These are phyloP conservation scores for Sordariomycetes sp. DNA, from an alignment of 2,329 filamentous ascomycete species.

Conservation along the genomic window DNA sequence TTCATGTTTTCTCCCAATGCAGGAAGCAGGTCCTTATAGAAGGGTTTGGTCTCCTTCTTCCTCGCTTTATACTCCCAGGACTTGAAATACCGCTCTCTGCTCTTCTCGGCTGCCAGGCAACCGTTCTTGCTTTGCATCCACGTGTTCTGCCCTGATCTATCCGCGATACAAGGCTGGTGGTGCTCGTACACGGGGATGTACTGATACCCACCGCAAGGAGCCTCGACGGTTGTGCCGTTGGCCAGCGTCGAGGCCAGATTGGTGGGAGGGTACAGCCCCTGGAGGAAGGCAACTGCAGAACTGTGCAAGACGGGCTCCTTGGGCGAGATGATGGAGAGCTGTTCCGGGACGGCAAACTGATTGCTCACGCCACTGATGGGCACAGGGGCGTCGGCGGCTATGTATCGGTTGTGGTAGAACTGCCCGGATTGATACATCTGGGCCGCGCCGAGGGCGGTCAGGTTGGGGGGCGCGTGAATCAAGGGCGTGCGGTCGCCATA, in stretches of 20 bases:
- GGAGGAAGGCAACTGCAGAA: conserved; percentile 72
- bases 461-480: conserved; percentile 55
- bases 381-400: conserved; percentile 47
- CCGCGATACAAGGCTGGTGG: conserved; percentile 40
- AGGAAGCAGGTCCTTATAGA: conserved; percentile 44
- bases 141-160: conserved; percentile 43
- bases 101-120: conserved; percentile 44
- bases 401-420: conserved; percentile 71
- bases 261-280: conserved; percentile 78
- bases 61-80: conserved; percentile 34
- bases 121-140: conserved; percentile 52
- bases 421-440: conserved; percentile 64
- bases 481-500: conserved; percentile 87
- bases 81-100: conserved; percentile 44
- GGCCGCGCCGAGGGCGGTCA: conserved; percentile 73
- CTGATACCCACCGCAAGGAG: conserved; percentile 74
- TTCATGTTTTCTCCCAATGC: conserved; percentile 30
- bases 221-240: conserved; percentile 57
- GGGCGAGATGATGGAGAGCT: conserved; percentile 70
- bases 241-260: conserved; percentile 53
- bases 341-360: conserved; percentile 56
- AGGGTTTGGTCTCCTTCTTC: conserved; percentile 46
- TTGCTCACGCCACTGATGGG: conserved; percentile 59
- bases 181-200: conserved; percentile 66
- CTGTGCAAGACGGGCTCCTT: conserved; percentile 69